Evolutionary conservation across 768 basidiomycete species (phyloP).

Genomic region (Agrocybe pediades): DNA sequence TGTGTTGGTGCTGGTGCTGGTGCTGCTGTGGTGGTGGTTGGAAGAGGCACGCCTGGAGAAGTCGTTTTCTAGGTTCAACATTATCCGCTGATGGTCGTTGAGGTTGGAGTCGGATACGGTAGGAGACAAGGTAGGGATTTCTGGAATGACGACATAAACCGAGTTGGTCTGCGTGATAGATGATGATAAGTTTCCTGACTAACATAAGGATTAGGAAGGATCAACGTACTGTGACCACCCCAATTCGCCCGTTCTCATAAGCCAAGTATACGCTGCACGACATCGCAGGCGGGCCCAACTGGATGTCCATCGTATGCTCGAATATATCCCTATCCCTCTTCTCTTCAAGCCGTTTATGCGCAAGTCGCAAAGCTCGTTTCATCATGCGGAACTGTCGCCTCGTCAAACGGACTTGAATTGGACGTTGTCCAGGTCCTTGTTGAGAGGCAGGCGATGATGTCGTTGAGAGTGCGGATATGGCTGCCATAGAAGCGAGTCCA

Average conservation of each 20-base stretch:
- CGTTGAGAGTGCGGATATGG: not conserved
- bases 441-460: not conserved
- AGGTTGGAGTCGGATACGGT: not conserved
- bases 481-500: not conserved
- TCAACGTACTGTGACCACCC: constrained; percentile 47
- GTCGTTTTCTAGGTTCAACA: too few relatives aligned
- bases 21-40: not conserved
- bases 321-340: constrained; percentile 23
- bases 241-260: constrained; percentile 44
- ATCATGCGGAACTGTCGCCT: not conserved
- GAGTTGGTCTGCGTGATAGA: constrained; percentile 24
- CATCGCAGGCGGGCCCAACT: constrained; percentile 39
- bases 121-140: constrained; percentile 10
- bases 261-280: constrained; percentile 48
- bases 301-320: constrained; percentile 38
- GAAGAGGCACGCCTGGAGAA: too few relatives aligned
- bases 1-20: not conserved
- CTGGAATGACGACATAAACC: constrained; percentile 32
- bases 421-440: not conserved
- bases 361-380: not conserved
- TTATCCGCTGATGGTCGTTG: too few relatives aligned
- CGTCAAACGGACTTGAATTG: not conserved
- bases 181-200: constrained; percentile 2
- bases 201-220: not conserved
- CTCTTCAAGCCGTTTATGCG: not conserved